Evolutionary conservation across 192 early-diverging fungal species (phyloP), one percentile per base, ranked within the genome.

Genomic region (Diversispora eburnea): DNA sequence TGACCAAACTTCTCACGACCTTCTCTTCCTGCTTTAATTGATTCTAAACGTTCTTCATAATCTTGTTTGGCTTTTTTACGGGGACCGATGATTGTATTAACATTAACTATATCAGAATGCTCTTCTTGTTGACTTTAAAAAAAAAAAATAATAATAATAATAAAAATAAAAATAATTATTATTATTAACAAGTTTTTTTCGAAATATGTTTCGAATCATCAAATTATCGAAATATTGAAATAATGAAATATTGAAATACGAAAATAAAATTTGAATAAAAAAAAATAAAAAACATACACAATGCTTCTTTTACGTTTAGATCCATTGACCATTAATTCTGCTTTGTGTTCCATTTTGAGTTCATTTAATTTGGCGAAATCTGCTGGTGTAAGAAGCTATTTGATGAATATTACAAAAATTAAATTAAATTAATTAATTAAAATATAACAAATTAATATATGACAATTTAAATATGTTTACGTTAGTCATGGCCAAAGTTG

Each of bases 1-100:
- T 67, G 93, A 42, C 91, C 90, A 80, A 89, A 98, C 85, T 97
- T 94, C 46, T 94, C 87, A 49, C 95, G 90, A 17, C 93, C 95
- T 78, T 97, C 93, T 48, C 97, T 91, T 54, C 95, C 95, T 15
- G 86, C 89, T 78, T 91, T 82, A 77, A 97, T 92, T n/a, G 91
- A 88, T 46, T 88, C 90, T 78, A 96, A 82, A 76, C 95, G 89
- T 69, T 93, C 92, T 67, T 94, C 94, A 84, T 98, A 95, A 54
- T 93, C 94, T 75, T 92, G 86, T 85, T 97, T 98, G 43, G 89
- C 83, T 73, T 89, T 91, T 83, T 90, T 92, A 67, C 91, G 85
- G 42, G 84, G 87, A 60, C 84, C 84, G 10, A 84, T 74, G 74
- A 89, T 86, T 9, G 78, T 75, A 57, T 59, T 59, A 25, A 79